Percentiles rank a stretch among this genome's conserved stretches.
phyloP scores from a whole-genome alignment of 257 asterid genomes.

The Capsicum rhomboideum region DNA sequence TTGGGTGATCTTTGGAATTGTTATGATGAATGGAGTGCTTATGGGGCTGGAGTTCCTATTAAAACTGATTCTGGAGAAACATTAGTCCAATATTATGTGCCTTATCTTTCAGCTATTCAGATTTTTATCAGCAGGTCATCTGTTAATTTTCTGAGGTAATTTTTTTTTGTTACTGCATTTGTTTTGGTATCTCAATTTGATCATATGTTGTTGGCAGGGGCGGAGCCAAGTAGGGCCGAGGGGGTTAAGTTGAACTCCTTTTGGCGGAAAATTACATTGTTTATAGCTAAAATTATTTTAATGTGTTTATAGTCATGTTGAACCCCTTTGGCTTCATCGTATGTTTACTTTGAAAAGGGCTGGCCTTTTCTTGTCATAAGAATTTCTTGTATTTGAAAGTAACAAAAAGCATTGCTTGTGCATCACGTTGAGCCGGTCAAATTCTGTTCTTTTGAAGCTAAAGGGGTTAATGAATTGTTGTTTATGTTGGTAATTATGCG shows the following conservation, averaged over 20 bases:
- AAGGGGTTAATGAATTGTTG: neutral
- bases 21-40: conserved; percentile 90
- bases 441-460: neutral
- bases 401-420: neutral
- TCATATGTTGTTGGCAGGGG: neutral
- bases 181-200: neutral
- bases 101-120: conserved; percentile 94
- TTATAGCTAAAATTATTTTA: no score
- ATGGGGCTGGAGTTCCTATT: conserved; percentile 88
- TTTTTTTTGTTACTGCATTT: neutral
- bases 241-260: no score
- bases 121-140: conserved; percentile 80
- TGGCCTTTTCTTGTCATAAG: neutral
- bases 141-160: conserved; percentile 57
- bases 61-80: conserved; percentile 55
- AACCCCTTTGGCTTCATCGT: no score
- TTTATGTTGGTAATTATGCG: neutral
- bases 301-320: no score
- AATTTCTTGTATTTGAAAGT: neutral
- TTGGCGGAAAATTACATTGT: no score
- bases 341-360: no score
- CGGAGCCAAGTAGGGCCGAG: no score
- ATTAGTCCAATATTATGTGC: conserved; percentile 74
- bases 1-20: conserved; percentile 84
- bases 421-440: neutral